Conservation (phyloP, 1,139 yeast species). For the Waltiozyma sp. region DNA sequence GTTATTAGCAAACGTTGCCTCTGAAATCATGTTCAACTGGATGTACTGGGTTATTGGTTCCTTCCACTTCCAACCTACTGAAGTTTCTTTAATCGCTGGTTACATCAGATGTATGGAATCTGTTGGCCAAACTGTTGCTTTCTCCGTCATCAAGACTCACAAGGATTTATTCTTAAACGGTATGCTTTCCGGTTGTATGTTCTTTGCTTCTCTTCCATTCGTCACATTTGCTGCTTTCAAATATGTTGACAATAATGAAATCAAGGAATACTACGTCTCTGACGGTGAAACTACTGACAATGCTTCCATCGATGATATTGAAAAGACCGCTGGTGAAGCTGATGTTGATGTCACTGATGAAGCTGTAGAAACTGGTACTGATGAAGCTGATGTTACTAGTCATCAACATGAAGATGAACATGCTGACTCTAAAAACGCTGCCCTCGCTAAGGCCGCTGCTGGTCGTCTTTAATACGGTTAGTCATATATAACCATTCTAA, state of each 20-base stretch:
- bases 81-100: conserved; percentile 11
- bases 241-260: conserved; percentile 4
- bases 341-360: too few species aligned
- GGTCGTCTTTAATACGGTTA: too few species aligned
- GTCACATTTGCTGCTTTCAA: conserved; percentile 15
- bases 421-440: too few species aligned
- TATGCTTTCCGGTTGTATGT: conserved; percentile 17
- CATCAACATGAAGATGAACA: too few species aligned
- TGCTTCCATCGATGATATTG: too few species aligned
- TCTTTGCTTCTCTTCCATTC: conserved; percentile 14
- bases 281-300: background rate
- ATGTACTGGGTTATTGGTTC: conserved; percentile 19
- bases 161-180: conserved; percentile 15
- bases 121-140: conserved; percentile 15
- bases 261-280: background rate
- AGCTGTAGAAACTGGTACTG: too few species aligned
- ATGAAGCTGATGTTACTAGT: too few species aligned
- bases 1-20: conserved; percentile 16
- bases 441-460: too few species aligned
- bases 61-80: conserved; percentile 10
- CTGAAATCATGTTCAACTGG: conserved; percentile 19
- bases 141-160: conserved; percentile 17
- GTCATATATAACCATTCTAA: too few species aligned
- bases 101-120: conserved; percentile 15
- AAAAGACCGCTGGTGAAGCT: too few species aligned